These are phyloP conservation scores for Ophiostoma piceae DNA, from an alignment of 2,329 filamentous ascomycete genomes.

Conservation along the genomic window DNA sequence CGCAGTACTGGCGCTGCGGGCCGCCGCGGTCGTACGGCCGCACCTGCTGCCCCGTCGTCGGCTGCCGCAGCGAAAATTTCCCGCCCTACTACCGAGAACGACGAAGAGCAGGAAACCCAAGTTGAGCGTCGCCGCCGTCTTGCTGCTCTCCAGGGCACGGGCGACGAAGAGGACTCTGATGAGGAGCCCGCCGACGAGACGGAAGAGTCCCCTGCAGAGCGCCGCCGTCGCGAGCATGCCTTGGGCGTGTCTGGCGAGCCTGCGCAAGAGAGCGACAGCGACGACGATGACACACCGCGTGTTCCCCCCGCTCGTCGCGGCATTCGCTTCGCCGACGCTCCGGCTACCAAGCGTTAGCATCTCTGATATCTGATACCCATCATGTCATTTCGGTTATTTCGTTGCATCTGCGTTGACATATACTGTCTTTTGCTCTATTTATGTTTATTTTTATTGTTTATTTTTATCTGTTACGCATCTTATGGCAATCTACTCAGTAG, in stretches of 20 bases:
- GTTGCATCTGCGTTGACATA: background rate
- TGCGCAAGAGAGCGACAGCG: conserved; percentile 44
- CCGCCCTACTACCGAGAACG: conserved; percentile 13
- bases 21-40: background rate
- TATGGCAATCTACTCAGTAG: background rate
- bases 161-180: conserved; percentile 36
- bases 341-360: conserved; percentile 24
- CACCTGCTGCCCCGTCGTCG: background rate
- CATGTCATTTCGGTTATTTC: background rate
- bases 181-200: background rate
- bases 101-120: conserved; percentile 52
- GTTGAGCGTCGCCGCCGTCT: conserved; percentile 64
- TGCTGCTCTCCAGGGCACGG: conserved; percentile 44
- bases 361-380: background rate
- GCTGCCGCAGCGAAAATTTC: background rate
- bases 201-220: conserved; percentile 67
- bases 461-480: background rate
- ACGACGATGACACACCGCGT: conserved; percentile 54
- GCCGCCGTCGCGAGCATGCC: conserved; percentile 67
- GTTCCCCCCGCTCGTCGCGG: conserved; percentile 50
- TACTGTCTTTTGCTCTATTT: background rate
- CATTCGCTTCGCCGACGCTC: conserved; percentile 56
- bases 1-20: background rate
- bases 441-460: background rate
- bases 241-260: conserved; percentile 48